Conservation (phyloP, 23 red algal genomes). For the Gracilaria gracilis region DNA sequence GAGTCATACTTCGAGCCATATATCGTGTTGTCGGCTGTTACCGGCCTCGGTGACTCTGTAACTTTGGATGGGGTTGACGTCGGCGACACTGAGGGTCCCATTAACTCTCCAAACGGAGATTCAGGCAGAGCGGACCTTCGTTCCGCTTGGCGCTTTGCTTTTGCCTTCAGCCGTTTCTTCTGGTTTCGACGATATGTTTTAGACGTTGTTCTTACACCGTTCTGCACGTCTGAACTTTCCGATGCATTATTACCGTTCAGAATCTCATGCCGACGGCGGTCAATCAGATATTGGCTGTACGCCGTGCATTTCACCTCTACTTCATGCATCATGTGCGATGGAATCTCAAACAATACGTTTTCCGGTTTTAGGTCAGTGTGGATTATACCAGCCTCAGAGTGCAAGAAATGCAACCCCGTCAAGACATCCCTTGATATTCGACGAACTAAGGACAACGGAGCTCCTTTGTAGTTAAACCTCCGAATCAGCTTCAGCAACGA, state of each 20-base stretch:
- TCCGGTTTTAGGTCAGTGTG: constrained; percentile 98
- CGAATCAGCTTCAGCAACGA: constrained; percentile 82
- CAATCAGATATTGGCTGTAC: constrained; percentile 27
- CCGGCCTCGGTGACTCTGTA: background rate
- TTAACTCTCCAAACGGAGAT: background rate
- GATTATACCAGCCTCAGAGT: constrained; percentile 75
- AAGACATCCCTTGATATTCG: constrained; percentile 72
- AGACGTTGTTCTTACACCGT: background rate
- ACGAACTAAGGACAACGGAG: constrained; percentile 69
- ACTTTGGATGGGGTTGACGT: background rate
- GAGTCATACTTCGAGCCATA: background rate
- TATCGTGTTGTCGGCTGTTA: background rate
- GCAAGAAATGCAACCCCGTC: constrained; percentile 82
- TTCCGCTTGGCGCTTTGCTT: constrained; percentile 46
- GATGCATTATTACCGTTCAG: constrained; percentile 42
- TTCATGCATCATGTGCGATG: constrained; percentile 40
- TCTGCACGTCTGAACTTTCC: background rate
- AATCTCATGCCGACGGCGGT: constrained; percentile 29
- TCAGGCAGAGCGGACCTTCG: background rate
- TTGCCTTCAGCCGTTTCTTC: constrained; percentile 63
- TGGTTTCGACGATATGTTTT: constrained; percentile 62
- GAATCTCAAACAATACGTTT: constrained; percentile 85
- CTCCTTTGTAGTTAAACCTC: constrained; percentile 76
- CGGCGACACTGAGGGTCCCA: background rate
- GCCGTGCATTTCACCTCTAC: constrained; percentile 43